phyloP scores from a whole-genome alignment of 495 filamentous ascomycete genomes.

The Aspergillus avenaceus region DNA sequence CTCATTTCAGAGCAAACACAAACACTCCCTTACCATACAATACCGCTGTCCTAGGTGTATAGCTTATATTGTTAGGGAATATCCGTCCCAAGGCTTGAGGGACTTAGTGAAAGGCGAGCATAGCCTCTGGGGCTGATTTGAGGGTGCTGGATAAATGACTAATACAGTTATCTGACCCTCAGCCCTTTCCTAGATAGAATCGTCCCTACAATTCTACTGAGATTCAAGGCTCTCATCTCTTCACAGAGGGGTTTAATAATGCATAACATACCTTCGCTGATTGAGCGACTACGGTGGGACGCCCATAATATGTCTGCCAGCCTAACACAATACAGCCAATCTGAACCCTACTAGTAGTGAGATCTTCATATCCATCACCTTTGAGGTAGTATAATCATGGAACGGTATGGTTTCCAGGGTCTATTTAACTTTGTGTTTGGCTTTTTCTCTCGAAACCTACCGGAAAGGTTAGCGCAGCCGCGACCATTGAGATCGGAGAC shows the following conservation, averaged over 20 bases:
- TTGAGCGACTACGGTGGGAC: constrained; percentile 7
- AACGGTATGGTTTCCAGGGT: constrained; percentile 18
- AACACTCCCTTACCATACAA: background rate
- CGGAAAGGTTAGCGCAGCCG: constrained; percentile 21
- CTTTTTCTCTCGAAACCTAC: constrained; percentile 28
- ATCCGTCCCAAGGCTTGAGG: background rate
- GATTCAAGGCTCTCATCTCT: no score
- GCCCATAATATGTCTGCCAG: background rate
- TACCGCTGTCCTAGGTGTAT: background rate
- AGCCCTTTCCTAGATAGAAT: no score
- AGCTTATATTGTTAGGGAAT: background rate
- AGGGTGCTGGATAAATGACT: no score
- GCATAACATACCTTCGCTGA: constrained; percentile 9
- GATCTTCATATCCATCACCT: constrained; percentile 7
- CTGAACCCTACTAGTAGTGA: constrained; percentile 5
- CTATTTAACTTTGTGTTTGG: constrained; percentile 24
- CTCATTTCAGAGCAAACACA: background rate
- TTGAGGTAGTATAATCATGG: constrained; percentile 14
- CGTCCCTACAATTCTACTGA: no score
- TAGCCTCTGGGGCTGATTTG: background rate
- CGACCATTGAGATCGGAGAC: constrained; percentile 20
- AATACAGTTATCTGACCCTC: no score
- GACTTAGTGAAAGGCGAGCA: background rate
- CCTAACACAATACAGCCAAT: background rate
- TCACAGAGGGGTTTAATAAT: constrained; percentile 4